Conservation (phyloP, 2,329 filamentous ascomycete species). For the Monosporascus ibericus region DNA sequence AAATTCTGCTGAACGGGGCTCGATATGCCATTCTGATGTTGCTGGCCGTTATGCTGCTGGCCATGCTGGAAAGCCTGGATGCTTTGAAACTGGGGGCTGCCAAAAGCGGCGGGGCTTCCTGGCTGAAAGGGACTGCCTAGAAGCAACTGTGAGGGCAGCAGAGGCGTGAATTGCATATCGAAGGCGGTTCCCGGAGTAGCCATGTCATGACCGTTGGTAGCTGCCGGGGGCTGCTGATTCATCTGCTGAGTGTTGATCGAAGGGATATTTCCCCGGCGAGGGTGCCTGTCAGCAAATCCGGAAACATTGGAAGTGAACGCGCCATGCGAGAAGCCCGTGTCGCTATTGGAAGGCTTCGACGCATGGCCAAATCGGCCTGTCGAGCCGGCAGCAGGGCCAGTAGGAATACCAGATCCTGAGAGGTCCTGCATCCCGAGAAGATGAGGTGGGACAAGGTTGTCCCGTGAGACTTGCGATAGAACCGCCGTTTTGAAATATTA, state of each 20-base stretch:
- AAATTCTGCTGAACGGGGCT: conserved; percentile 74
- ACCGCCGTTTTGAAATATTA: conserved; percentile 73
- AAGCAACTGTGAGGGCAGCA: conserved; percentile 89
- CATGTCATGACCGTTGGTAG: conserved; percentile 63
- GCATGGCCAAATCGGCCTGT: conserved; percentile 63
- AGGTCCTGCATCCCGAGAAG: conserved; percentile 89
- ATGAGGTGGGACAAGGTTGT: conserved; percentile 82
- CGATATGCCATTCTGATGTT: conserved; percentile 51
- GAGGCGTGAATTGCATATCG: conserved; percentile 97
- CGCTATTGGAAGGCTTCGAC: conserved; percentile 76
- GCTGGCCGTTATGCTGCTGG: conserved; percentile 37
- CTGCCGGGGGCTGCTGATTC: conserved; percentile 34
- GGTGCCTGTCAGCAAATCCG: conserved; percentile 81
- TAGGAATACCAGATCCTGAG: conserved; percentile 56
- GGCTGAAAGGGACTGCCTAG: conserved; percentile 96
- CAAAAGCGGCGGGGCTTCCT: conserved; percentile 83
- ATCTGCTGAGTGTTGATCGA: conserved; percentile 82
- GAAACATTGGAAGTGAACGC: conserved; percentile 83
- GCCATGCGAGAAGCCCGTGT: conserved; percentile 87
- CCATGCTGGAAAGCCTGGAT: conserved; percentile 70
- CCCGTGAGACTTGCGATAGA: conserved; percentile 70
- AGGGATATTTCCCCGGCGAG: conserved; percentile 78
- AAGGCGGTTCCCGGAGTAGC: conserved; percentile 81
- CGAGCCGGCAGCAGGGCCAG: conserved; percentile 48
- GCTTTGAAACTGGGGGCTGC: conserved; percentile 85